Evolutionary conservation across 1,284 basidiomycete species (phyloP), one percentile per base, ranked within the genome.

Genomic region (Pulchroboletus neoregius): DNA sequence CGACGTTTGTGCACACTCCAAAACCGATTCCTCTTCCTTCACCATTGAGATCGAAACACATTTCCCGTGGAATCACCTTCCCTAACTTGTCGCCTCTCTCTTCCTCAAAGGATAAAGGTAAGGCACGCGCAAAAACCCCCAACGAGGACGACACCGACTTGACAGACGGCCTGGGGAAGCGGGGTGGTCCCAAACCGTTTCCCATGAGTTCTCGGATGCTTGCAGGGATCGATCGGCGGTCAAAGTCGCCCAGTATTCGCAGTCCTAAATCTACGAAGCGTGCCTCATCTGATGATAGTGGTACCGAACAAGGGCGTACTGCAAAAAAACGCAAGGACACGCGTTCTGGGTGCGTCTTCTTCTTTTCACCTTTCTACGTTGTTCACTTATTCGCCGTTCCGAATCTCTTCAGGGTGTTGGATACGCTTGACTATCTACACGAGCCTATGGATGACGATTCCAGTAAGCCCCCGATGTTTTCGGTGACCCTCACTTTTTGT

Each of bases 191-290:
- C 2, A 61, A 70, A 45, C 74, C 77, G 0, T 81, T 81, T 48
- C 79, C 79, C 3, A 74, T 81, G 76, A 71, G 67, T 44, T 69
- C 70, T 2, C 70, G 74, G 36, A 46, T 73, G 32, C 61, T 78
- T 4, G 58, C 61, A 8, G 70, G 66, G 34, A 69, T 72, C 31
- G 54, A 58, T 1, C 49, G n/a, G 16, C 56, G 45, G 5, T 58
- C 64, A 22, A 59, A 58, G 5, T 53, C 45, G 1, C 46, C 60
- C 4, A 48, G 53, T 10, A 43, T 39, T 3, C 46, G 52, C 11
- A 58, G 58, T 23, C 53, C 48, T 4, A 43, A 46, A 31, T 54
- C 58, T 1, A 56, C 52, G 13, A 78, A 78, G 54, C 68, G 71
- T 27, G 36, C 58, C 0, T 70, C 62, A 2, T 70, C 71, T 2